Evolutionary conservation across 2,329 filamentous ascomycete genomes (phyloP), one percentile per base, ranked within the genome.

Genomic region (Hypocreales sp.): DNA sequence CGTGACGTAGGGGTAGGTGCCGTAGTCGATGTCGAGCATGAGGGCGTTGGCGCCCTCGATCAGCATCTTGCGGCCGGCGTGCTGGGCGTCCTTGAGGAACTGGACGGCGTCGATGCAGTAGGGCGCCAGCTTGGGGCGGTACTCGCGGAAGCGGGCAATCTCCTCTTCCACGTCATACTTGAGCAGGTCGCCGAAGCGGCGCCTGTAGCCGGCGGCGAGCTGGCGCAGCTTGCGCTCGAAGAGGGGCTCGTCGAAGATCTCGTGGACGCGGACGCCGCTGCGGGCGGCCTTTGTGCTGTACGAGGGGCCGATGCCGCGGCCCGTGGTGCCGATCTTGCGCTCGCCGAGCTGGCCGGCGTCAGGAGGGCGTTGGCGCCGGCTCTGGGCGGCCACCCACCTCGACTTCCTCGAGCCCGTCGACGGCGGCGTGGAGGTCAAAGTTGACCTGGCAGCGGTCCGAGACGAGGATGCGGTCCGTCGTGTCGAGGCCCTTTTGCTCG

Each of bases 151-250:
- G 22, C 59, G 56, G 12, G 47, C 48, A 36, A 84, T 64, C 54
- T 84, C 79, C 19, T 72, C 71, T 38, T 84, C 75, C 6, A 75
- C 62, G 35, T 83, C 72, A 46, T 71, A 69, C 36, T 70, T 46
- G 29, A 78, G 51, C 15, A 79, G 51, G 37, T 77, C 67, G 7
- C 78, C 77, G 40, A 72, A 83, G 27, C 75, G 60, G 55, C 76
- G 73, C 60, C 59, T 28, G 80, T 56, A 39, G 64, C 64, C 71
- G 5, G 51, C 39, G 7, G 66, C 74, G 25, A 84, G 53, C 15
- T 58, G 53, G 22, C 73, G 61, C 23, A 84, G 53, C 49, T 78
- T 79, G 22, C 51, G 44, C 52, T 81, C 77, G 39, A 84, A 82
- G 7, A 62, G 46, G 22, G 65, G 56, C 45, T 70, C 62, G 45